These are phyloP conservation scores for Penicillium corylophilum DNA, from an alignment of 2,329 filamentous ascomycete species.

Conservation along the genomic window DNA sequence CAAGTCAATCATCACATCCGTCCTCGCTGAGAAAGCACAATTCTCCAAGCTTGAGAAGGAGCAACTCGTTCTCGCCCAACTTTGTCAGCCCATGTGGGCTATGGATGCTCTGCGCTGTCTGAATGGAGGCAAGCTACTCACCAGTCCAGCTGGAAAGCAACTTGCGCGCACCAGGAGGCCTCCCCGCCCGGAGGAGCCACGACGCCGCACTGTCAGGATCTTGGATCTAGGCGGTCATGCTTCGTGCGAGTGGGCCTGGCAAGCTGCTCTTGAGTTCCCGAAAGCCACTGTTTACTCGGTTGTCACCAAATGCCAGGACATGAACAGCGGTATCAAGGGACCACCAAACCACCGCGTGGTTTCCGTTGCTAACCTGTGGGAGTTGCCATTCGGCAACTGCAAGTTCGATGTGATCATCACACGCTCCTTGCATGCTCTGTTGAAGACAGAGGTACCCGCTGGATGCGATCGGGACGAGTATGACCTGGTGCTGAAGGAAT, in stretches of 20 bases:
- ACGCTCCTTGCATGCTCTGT: conserved; percentile 77
- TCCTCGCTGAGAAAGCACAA: conserved; percentile 51
- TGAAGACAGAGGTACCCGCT: conserved; percentile 66
- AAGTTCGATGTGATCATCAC: conserved; percentile 92
- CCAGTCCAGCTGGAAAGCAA: conserved; percentile 50
- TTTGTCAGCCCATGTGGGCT: conserved; percentile 60
- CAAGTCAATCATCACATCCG: conserved; percentile 63
- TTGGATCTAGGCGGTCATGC: conserved; percentile 84
- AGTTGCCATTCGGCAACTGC: conserved; percentile 78
- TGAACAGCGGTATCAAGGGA: conserved; percentile 74
- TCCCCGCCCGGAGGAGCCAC: conserved; percentile 21
- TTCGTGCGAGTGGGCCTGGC: conserved; percentile 94
- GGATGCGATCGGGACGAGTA: conserved; percentile 78
- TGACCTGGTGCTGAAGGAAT: conserved; percentile 79
- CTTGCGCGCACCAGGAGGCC: conserved; percentile 28
- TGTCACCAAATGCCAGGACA: conserved; percentile 70
- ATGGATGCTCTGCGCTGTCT: conserved; percentile 62
- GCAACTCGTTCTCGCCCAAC: conserved; percentile 72
- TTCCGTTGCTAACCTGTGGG: conserved; percentile 71
- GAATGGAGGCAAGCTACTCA: conserved; percentile 60
- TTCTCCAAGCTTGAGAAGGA: conserved; percentile 65
- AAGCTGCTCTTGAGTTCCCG: conserved; percentile 81
- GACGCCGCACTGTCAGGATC: conserved; percentile 59
- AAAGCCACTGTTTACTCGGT: conserved; percentile 86
- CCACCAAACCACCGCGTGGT: conserved; percentile 85